phyloP scores from a whole-genome alignment of 495 filamentous ascomycete genomes.

The Halenospora varia region DNA sequence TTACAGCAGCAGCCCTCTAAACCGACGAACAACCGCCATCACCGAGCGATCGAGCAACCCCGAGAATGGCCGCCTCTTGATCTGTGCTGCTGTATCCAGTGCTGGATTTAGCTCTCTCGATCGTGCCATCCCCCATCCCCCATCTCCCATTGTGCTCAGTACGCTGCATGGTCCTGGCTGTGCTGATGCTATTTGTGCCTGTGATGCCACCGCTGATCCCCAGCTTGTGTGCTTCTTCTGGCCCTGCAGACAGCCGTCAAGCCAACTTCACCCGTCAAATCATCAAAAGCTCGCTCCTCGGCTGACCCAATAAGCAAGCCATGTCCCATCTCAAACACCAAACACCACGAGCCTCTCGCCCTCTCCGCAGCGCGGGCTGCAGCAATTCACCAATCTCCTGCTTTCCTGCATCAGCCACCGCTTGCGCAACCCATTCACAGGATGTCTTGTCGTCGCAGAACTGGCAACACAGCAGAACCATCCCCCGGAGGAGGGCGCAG shows the following conservation, averaged over 20 bases:
- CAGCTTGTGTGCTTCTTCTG: too few species aligned
- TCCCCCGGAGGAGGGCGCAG: not conserved
- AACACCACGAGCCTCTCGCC: not conserved
- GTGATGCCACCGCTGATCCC: too few species aligned
- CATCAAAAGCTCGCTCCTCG: too few species aligned
- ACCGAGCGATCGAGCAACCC: not conserved
- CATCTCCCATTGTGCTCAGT: not conserved
- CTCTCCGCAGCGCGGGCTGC: too few species aligned
- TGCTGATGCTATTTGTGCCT: not conserved
- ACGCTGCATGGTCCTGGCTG: not conserved
- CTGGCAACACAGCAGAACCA: too few species aligned
- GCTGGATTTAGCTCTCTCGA: too few species aligned
- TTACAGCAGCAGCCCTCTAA: too few species aligned
- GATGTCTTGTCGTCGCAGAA: not conserved
- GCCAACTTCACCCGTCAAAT: too few species aligned
- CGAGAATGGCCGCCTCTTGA: not conserved
- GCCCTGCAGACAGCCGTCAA: too few species aligned
- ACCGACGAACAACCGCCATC: not conserved
- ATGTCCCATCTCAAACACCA: not conserved
- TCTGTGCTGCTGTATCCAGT: too few species aligned
- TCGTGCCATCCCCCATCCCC: too few species aligned
- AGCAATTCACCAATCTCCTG: not conserved
- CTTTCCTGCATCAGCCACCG: not conserved
- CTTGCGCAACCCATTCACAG: not conserved
- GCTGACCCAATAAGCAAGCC: not conserved